A percentile compares a stretch with the other conserved stretches of the same genome.
These are phyloP conservation scores for Fusarium lateritium DNA, from an alignment of 2,329 filamentous ascomycete species.

Conservation along the genomic window DNA sequence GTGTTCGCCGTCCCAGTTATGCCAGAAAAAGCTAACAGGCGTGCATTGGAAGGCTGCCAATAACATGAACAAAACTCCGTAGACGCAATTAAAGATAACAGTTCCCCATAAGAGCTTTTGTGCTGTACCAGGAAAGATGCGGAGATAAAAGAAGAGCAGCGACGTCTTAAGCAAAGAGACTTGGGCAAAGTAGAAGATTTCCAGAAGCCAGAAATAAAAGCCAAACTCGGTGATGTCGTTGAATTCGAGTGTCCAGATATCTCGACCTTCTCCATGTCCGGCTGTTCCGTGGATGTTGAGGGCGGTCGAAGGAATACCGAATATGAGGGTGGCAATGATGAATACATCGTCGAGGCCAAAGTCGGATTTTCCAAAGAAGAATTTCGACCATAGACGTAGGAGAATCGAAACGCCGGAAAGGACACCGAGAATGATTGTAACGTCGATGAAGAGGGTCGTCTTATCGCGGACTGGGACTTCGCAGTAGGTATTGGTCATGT, in stretches of 20 bases:
- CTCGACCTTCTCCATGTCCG: conserved; percentile 51
- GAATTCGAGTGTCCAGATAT: conserved; percentile 53
- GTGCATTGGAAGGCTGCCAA: conserved; percentile 56
- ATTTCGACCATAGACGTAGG: conserved; percentile 53
- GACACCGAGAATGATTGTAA: conserved; percentile 44
- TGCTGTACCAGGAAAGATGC: conserved; percentile 55
- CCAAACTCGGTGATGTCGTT: conserved; percentile 46
- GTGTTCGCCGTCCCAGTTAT: conserved; percentile 58
- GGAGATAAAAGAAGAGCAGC: conserved; percentile 59
- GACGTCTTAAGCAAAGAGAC: conserved; percentile 59
- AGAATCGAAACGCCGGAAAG: conserved; percentile 54
- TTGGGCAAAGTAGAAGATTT: conserved; percentile 58
- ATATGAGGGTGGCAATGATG: conserved; percentile 41
- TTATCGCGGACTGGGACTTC: conserved; percentile 27
- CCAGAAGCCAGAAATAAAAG: conserved; percentile 53
- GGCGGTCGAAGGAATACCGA: conserved; percentile 42
- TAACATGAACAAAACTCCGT: conserved; percentile 53
- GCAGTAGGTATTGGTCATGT: conserved; percentile 39
- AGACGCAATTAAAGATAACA: conserved; percentile 51
- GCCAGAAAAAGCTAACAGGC: conserved; percentile 60
- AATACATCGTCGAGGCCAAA: conserved; percentile 53
- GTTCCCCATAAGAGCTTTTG: conserved; percentile 53
- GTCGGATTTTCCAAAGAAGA: conserved; percentile 46
- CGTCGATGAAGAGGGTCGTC: conserved; percentile 26
- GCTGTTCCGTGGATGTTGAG: conserved; percentile 45